phyloP scores from a whole-genome alignment of 441 rosid genomes.

The Breynia disticha region DNA sequence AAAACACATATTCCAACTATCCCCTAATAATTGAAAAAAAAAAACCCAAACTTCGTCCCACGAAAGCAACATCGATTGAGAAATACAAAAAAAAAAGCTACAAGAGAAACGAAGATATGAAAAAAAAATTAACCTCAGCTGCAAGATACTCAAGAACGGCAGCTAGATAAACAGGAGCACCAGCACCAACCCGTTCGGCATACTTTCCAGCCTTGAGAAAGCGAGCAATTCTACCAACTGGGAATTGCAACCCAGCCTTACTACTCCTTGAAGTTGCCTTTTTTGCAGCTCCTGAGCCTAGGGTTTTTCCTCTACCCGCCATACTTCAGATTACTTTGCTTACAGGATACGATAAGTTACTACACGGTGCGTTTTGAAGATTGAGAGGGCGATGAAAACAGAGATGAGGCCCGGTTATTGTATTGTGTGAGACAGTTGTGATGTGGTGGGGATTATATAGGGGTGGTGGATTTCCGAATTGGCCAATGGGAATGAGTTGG shows the following conservation, averaged over 20 bases:
- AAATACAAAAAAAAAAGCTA: not conserved
- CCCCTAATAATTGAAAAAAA: not conserved
- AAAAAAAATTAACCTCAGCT: constrained; percentile 47
- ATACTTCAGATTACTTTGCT: constrained; percentile 22
- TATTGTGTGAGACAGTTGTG: not conserved
- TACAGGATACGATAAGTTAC: not conserved
- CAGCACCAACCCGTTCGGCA: constrained; percentile 96
- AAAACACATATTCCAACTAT: too few species aligned
- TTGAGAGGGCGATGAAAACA: not conserved
- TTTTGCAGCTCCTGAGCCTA: constrained; percentile 76
- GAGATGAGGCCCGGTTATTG: not conserved
- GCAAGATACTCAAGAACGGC: constrained; percentile 91
- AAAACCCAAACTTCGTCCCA: not conserved
- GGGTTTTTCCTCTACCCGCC: constrained; percentile 91
- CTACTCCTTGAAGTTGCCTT: constrained; percentile 94
- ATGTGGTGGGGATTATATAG: constrained; percentile 11
- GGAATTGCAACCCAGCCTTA: constrained; percentile 91
- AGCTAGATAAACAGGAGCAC: constrained; percentile 93
- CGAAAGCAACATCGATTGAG: not conserved
- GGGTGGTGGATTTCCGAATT: not conserved
- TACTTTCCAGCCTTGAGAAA: constrained; percentile 95
- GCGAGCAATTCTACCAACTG: constrained; percentile 91
- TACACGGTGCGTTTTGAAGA: not conserved
- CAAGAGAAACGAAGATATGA: not conserved
- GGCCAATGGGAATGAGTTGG: constrained; percentile 35